Evolutionary conservation across 164 flowering plant species (phyloP).

Genomic region (Berberis vulgaris): DNA sequence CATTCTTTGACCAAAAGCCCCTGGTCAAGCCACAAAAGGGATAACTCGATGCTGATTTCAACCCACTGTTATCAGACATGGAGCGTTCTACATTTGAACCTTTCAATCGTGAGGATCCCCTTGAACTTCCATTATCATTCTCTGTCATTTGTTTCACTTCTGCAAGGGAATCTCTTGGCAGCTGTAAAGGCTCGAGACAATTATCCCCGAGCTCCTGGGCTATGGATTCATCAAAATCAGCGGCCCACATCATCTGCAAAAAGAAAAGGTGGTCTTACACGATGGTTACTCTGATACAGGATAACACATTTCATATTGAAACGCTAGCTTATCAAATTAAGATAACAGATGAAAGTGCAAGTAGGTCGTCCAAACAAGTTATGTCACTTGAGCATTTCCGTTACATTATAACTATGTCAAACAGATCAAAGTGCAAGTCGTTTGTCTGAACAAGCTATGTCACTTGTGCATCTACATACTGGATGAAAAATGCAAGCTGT

Average conservation of each 20-base stretch:
- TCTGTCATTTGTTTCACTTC: constrained; percentile 33
- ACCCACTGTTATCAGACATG: constrained; percentile 25
- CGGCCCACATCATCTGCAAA: constrained; percentile 96
- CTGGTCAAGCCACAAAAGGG: constrained; percentile 76
- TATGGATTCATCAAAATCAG: constrained; percentile 68
- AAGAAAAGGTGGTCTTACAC: not conserved
- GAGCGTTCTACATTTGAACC: constrained; percentile 25
- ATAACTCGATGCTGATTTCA: constrained; percentile 32
- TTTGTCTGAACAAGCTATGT: too few species aligned
- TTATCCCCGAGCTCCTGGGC: constrained; percentile 40
- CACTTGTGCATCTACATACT: too few species aligned
- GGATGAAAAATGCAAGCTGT: too few species aligned
- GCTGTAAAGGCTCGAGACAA: constrained; percentile 57
- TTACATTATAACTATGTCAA: too few species aligned
- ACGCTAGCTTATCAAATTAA: too few species aligned
- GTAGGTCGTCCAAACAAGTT: too few species aligned
- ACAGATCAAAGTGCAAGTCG: too few species aligned
- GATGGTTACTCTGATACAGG: not conserved
- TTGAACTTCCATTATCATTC: constrained; percentile 24
- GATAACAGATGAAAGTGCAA: too few species aligned
- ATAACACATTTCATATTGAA: too few species aligned
- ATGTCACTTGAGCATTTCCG: too few species aligned
- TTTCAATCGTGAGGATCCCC: constrained; percentile 23
- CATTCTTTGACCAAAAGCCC: constrained; percentile 57
- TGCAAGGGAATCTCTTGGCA: constrained; percentile 33